These are phyloP conservation scores for Globisporangium spiculum DNA, from an alignment of 352 stramenopile genomes.

Conservation along the genomic window DNA sequence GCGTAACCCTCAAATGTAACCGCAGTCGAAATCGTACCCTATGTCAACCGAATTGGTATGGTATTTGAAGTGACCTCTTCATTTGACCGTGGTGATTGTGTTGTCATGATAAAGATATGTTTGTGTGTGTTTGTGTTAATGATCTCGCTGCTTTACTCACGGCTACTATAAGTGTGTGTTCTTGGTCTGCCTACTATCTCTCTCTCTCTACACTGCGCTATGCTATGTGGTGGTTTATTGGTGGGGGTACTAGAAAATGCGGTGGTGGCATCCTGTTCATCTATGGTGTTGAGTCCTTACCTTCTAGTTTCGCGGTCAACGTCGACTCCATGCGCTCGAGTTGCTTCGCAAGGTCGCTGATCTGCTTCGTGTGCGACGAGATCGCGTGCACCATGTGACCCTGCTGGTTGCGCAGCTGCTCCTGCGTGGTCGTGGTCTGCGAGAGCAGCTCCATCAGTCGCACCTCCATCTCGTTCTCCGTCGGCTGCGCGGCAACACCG, in stretches of 20 bases:
- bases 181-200: neutral
- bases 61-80: too few species aligned
- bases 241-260: neutral
- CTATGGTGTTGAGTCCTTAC: slow-evolving; percentile 6
- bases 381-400: slow-evolving; percentile 80
- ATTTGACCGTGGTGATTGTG: neutral
- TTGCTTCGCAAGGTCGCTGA: slow-evolving; percentile 74
- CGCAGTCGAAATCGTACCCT: too few species aligned
- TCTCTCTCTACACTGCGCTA: slow-evolving; percentile 3
- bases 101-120: neutral
- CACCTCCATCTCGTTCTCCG: slow-evolving; percentile 71
- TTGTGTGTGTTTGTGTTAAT: neutral
- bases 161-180: neutral
- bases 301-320: slow-evolving; percentile 53
- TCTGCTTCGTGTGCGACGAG: slow-evolving; percentile 73
- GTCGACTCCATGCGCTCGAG: slow-evolving; percentile 77
- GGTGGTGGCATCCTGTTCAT: neutral
- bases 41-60: too few species aligned
- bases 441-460: slow-evolving; percentile 71
- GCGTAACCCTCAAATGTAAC: too few species aligned
- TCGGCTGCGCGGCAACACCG: slow-evolving; percentile 10
- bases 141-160: slow-evolving; percentile 9
- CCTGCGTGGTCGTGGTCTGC: slow-evolving; percentile 78
- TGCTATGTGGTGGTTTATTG: slow-evolving; percentile 1
- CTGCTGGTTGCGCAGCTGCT: slow-evolving; percentile 79